Conservation (phyloP, 1,284 basidiomycete genomes). For the Stereum hirsutum region DNA sequence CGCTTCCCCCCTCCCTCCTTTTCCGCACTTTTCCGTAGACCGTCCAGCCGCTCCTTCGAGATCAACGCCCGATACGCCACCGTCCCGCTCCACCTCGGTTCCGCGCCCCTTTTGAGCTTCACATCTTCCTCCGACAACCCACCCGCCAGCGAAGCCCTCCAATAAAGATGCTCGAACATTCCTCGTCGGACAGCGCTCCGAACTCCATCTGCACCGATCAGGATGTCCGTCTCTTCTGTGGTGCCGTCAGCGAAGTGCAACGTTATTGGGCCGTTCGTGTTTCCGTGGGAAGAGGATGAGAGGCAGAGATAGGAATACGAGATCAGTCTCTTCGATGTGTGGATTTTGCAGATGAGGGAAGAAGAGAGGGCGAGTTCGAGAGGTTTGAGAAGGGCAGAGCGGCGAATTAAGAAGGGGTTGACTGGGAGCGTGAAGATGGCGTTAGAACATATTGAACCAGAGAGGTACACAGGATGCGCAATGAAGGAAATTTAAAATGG, state of each 20-base stretch:
- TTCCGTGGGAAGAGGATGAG: background rate
- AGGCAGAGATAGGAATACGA: conserved; percentile 11
- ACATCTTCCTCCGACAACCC: too few relatives aligned
- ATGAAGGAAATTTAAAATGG: too few relatives aligned
- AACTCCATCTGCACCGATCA: conserved; percentile 37
- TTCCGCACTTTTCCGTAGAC: conserved; percentile 22
- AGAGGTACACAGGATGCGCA: too few relatives aligned
- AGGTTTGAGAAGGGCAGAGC: conserved; percentile 1
- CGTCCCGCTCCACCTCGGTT: conserved; percentile 33
- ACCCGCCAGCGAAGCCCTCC: conserved; percentile 8
- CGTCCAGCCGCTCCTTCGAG: conserved; percentile 21
- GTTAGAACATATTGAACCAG: background rate
- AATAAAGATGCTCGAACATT: conserved; percentile 20
- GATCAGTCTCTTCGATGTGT: conserved; percentile 22
- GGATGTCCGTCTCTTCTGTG: conserved; percentile 26
- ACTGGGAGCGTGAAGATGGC: background rate
- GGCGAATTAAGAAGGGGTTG: conserved; percentile 4
- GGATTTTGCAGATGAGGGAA: conserved; percentile 20
- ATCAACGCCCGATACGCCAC: conserved; percentile 31
- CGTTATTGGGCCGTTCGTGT: conserved; percentile 11
- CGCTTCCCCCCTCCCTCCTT: too few relatives aligned
- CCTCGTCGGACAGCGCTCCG: conserved; percentile 26
- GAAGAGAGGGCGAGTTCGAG: conserved; percentile 9
- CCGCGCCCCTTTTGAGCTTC: too few relatives aligned
- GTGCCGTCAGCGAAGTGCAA: conserved; percentile 28